phyloP scores from a whole-genome alignment of 371 early-diverging fungal genomes.

The Funneliformis caledonium region DNA sequence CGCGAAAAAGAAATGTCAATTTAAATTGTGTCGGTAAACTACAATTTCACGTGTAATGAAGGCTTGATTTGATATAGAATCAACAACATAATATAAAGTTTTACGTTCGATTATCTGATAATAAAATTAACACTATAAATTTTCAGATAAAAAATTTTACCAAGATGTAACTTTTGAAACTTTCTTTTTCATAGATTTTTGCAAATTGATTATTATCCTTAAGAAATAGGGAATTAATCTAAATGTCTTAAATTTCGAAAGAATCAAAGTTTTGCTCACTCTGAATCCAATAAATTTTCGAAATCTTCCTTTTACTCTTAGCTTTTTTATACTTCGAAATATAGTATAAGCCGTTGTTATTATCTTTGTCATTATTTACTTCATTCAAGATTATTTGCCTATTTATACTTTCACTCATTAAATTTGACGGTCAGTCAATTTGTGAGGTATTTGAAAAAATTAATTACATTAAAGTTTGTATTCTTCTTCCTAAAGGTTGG shows the following conservation, averaged over 20 bases:
- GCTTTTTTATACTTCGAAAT: slow-evolving; percentile 33
- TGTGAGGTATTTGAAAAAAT: slow-evolving; percentile 27
- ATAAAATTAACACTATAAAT: neutral
- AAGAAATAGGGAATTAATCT: too few species aligned
- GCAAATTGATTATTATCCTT: too few species aligned
- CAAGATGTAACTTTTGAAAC: too few species aligned
- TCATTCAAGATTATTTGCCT: neutral
- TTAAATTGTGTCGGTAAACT: neutral
- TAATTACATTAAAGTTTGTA: slow-evolving; percentile 11
- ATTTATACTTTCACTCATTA: slow-evolving; percentile 27
- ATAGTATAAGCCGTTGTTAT: neutral
- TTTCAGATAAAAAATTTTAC: too few species aligned
- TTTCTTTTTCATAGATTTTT: too few species aligned
- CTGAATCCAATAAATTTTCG: slow-evolving; percentile 24
- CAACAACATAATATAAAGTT: slow-evolving; percentile 10
- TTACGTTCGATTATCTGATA: neutral
- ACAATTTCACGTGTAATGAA: slow-evolving; percentile 11
- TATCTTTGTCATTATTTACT: neutral
- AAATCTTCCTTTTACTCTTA: slow-evolving; percentile 34
- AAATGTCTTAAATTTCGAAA: too few species aligned
- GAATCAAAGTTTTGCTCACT: neutral
- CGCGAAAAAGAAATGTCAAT: neutral
- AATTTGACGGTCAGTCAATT: slow-evolving; percentile 32
- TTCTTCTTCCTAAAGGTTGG: neutral
- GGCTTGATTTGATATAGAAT: slow-evolving; percentile 37